Percentiles rank a stretch among this genome's conserved stretches.
These are phyloP conservation scores for Eucalyptus curtisii DNA, from an alignment of 345 rosid species.

Conservation along the genomic window DNA sequence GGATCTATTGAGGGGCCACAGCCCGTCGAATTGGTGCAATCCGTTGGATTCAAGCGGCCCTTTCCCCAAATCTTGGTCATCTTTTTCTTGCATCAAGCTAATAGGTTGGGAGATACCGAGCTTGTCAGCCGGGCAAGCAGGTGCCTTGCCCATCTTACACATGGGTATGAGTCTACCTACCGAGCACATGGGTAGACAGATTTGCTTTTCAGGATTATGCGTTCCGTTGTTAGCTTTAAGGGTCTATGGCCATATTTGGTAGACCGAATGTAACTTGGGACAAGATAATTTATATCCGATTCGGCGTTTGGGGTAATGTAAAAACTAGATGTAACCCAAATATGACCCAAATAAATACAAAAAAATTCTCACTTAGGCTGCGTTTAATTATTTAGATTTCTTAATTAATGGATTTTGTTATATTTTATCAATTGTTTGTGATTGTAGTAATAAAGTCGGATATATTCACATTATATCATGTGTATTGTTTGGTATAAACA, in stretches of 20 bases:
- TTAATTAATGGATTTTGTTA: too few species aligned
- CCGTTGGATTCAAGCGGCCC: background rate
- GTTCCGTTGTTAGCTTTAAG: background rate
- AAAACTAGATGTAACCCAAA: background rate
- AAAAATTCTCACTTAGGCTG: background rate
- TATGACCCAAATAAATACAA: background rate
- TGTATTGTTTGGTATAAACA: too few species aligned
- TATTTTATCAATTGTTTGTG: rapidly evolving
- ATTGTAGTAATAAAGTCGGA: rapidly evolving
- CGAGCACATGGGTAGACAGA: background rate
- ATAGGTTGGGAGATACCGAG: background rate
- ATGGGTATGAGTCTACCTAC: background rate
- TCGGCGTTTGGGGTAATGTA: background rate
- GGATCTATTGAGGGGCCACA: background rate
- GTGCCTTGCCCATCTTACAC: background rate
- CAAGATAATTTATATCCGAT: background rate
- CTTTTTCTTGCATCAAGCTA: background rate
- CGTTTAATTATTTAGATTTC: too few species aligned
- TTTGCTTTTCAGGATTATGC: background rate
- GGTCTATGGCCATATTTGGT: background rate
- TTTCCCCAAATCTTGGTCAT: background rate
- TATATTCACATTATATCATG: too few species aligned
- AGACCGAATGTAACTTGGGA: background rate
- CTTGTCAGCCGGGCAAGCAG: background rate
- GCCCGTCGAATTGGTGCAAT: background rate